Conservation (phyloP, 2,329 filamentous ascomycete genomes). For the Raffaelea arxii region DNA sequence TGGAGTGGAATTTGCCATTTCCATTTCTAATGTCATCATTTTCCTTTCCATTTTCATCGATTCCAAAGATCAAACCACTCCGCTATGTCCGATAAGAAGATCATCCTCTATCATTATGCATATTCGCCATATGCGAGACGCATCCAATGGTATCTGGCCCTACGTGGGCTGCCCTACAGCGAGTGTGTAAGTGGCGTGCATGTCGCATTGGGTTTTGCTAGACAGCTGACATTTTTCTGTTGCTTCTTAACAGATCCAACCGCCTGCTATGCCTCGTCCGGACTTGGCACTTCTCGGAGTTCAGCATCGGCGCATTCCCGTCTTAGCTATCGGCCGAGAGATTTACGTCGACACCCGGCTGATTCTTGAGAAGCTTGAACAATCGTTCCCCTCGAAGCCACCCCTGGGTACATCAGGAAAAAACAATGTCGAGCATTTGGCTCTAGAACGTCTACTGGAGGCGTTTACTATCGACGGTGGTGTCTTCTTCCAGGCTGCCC, state of each 20-base stretch:
- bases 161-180: conserved; percentile 54
- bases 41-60: too few species aligned
- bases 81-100: conserved; percentile 18
- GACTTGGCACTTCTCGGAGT: conserved; percentile 53
- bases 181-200: conserved; percentile 63
- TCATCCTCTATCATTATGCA: conserved; percentile 57
- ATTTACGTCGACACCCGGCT: conserved; percentile 62
- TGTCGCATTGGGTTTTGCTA: not conserved
- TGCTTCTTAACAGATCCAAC: conserved; percentile 51
- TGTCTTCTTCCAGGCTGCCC: conserved; percentile 42
- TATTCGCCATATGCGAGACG: conserved; percentile 55
- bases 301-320: conserved; percentile 58
- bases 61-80: not conserved
- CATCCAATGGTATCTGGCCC: conserved; percentile 56
- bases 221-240: not conserved
- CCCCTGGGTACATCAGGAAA: conserved; percentile 26
- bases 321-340: conserved; percentile 56
- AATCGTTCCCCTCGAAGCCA: conserved; percentile 32
- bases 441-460: conserved; percentile 46
- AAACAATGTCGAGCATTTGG: too few species aligned
- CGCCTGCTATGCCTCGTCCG: conserved; percentile 54
- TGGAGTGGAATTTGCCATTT: too few species aligned
- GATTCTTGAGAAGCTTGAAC: conserved; percentile 56
- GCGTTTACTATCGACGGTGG: conserved; percentile 45
- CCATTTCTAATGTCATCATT: too few species aligned